Evolutionary conservation across 2,329 filamentous ascomycete genomes (phyloP), one percentile per base, ranked within the genome.

Genomic region (Microdochium bolleyi): DNA sequence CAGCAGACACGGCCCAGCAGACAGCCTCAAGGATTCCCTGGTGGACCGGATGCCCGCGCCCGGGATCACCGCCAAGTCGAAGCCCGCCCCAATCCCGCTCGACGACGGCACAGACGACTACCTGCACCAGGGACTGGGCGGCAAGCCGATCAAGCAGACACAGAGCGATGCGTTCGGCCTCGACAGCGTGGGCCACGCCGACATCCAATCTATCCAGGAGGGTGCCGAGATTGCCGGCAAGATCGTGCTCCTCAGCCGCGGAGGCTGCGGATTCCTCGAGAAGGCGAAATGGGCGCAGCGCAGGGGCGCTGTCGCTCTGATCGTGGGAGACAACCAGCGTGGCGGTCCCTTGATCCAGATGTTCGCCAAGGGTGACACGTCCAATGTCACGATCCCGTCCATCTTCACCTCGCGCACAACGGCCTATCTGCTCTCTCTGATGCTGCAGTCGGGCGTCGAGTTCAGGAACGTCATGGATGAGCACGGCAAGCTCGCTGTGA

Each of bases 231-330:
- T 99, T 57, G 79, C 85, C 30, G 94, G 94, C 59, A 97, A 96
- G 70, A 83, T 99, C 49, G 94, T 95, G 2, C 75, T 99, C 51
- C 76, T 99, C 53, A 95, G 89, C 67, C 84, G 94, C 52, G 94
- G 94, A 54, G 94, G 92, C 8, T 99, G 94, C 68, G 94, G 94
- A 4, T 99, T 99, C 67, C 71, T 96, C 55, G 92, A 97, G 66
- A 99, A 99, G 70, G 90, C 94, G 57, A 92, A 95, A 73, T 99
- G 94, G 94, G 90, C 88, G 13, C 94, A 99, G 68, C 82, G 91
- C 56, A 83, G 94, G 63, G 94, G 94, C 24, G 94, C 88, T 21
- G 80, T 91, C 55, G 94, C 89, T 34, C 76, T 99, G 55, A 95
- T 99, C 58, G 92, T 99, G 2, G 94, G 94, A 24, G 94, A 99